Base-by-base conservation (phyloP, 2,329 filamentous ascomycete species). In the Colletotrichum musicola region DNA sequence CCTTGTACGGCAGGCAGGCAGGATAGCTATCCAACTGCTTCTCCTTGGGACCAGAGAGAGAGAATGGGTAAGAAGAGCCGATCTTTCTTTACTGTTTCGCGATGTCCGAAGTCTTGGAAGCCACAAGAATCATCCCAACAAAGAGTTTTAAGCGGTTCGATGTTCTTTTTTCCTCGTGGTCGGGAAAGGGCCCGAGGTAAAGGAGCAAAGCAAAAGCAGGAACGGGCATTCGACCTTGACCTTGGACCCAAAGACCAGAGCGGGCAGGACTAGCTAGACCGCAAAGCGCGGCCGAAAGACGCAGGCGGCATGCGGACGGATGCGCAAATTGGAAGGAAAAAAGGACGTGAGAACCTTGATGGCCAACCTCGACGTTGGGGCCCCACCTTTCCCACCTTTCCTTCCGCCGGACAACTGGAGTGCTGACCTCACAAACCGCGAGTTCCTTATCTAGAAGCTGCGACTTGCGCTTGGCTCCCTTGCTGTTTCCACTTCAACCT, bases 281-380 rank as follows among this genome's bases (percentile, higher is more conserved):
- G 9, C 30, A 35, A 35, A 35, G 30, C 30, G 30, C 30, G 30
- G 22, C 22, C 30, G 10, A 35, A 35, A 35, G 30, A 46, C 49
- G 49, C 55, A 30, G 25, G 16, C 13, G 30, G 54, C 58, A 49
- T 13, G 35, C 47, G 38, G 27, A 13, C 16, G 53, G 22, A 35
- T 35, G 56, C 62, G 56, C 55, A 61, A 65, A 56, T 40, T 49
- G 9, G 30, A 10, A 35, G 30, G 42, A 59, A 55, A 40, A 25
- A 18, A 4, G 16, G 44, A 18, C 44, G 18, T 66, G 63, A 63
- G 67, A 47, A 68, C 67, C 67, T 68, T 68, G 67, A 68, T 69
- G 63, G 67, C 67, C 62, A 49, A 44, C 22, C 25, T 13, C 55
- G 30, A 62, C 38, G 50, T 22, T 18, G 27, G 7, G 35, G 58